phyloP scores from a whole-genome alignment of 2,329 filamentous ascomycete species.

The Diaporthe ampelina region DNA sequence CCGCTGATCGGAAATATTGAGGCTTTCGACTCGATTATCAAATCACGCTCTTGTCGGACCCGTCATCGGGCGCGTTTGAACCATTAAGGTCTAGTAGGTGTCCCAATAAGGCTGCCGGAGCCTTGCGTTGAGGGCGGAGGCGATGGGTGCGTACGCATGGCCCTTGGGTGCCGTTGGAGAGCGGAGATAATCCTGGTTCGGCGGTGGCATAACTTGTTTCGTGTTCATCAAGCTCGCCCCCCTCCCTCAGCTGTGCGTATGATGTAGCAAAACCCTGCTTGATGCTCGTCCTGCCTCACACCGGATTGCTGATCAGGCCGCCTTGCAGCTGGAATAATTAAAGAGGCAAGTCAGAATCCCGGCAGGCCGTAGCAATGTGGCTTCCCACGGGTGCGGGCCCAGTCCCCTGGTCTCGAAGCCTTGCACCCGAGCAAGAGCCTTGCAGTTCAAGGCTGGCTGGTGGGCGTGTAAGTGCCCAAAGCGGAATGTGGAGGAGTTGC shows the following conservation, averaged over 20 bases:
- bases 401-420: constrained; percentile 4
- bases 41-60: neutral
- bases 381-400: neutral
- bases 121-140: constrained; percentile 12
- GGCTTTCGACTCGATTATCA: neutral
- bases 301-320: constrained; percentile 28
- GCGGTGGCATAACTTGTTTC: constrained; percentile 22
- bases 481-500: constrained; percentile 17
- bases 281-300: constrained; percentile 21
- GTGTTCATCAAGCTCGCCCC: constrained; percentile 30
- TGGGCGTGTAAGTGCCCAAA: constrained; percentile 26
- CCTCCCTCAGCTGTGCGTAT: neutral
- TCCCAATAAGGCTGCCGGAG: constrained; percentile 20
- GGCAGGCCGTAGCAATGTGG: neutral
- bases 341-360: constrained; percentile 19
- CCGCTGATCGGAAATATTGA: neutral
- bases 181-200: constrained; percentile 13
- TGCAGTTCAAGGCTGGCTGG: constrained; percentile 4
- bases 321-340: constrained; percentile 19
- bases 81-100: neutral
- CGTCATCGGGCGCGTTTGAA: neutral
- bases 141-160: constrained; percentile 18
- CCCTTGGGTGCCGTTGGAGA: constrained; percentile 20
- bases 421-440: constrained; percentile 24
- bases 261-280: constrained; percentile 28